These are phyloP conservation scores for Annulohypoxylon stygium DNA, from an alignment of 495 filamentous ascomycete genomes.

Conservation along the genomic window DNA sequence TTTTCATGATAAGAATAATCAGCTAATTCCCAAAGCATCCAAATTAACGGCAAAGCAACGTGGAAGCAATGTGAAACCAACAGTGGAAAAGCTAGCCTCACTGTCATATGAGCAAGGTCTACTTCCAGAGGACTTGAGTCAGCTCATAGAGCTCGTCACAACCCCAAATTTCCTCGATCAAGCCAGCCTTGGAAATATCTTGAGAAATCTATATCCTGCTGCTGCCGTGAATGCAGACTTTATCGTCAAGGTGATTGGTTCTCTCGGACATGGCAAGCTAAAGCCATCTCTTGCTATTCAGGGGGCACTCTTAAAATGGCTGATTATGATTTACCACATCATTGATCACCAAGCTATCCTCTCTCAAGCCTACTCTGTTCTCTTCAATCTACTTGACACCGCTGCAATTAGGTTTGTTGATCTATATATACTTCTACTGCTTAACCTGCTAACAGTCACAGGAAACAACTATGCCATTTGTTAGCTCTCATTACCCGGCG, in stretches of 20 bases:
- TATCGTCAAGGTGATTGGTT: constrained; percentile 76
- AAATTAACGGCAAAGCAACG: constrained; percentile 65
- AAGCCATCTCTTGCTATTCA: constrained; percentile 81
- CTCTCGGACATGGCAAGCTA: constrained; percentile 80
- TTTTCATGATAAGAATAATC: neutral
- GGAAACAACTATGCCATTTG: constrained; percentile 80
- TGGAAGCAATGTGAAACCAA: constrained; percentile 56
- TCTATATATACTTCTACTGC: constrained; percentile 24
- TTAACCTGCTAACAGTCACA: constrained; percentile 53
- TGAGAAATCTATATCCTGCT: constrained; percentile 82
- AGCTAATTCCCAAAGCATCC: constrained; percentile 56
- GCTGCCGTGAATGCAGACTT: constrained; percentile 70
- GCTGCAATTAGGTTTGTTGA: constrained; percentile 72
- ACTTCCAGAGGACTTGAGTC: constrained; percentile 67
- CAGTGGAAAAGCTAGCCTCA: constrained; percentile 62
- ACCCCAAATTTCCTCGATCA: constrained; percentile 79
- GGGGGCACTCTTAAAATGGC: constrained; percentile 79
- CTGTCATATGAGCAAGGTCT: constrained; percentile 77
- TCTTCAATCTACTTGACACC: constrained; percentile 89
- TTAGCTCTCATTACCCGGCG: constrained; percentile 84
- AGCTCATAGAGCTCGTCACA: constrained; percentile 76
- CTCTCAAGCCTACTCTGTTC: constrained; percentile 77
- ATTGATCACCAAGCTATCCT: constrained; percentile 74
- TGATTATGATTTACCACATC: constrained; percentile 81
- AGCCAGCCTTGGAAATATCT: constrained; percentile 71